Evolutionary conservation across 352 stramenopile species (phyloP), one percentile per base, ranked within the genome.

Genomic region (Phytophthora fragariae): DNA sequence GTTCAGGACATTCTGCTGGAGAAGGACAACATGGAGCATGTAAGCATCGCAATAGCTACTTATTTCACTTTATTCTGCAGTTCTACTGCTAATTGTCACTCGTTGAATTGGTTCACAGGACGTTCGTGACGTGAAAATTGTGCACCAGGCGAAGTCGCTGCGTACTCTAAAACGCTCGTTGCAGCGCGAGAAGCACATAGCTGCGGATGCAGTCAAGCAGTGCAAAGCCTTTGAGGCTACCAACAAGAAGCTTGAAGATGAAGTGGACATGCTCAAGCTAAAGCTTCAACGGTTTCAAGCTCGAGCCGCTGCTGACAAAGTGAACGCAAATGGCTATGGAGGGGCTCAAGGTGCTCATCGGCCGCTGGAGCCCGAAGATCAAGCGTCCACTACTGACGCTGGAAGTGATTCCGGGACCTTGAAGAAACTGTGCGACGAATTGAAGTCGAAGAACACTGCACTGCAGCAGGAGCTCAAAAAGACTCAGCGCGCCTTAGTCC

Each of bases 101-200:
- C 11, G 6, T 44, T 35, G 8, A 6, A 21, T 44, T 27, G 59
- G 47, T 61, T 1, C 72, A n/a, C 63, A 95, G 86, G 85, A 95
- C 65, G 73, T 93, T 59, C 85, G 86, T 7, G 83, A 95, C 52
- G 65, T 81, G 11, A 94, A 95, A 73, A 95, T 95, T 57, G 81
- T 95, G 4, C 85, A 93, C 33, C 86, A 93, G 47, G 88, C 88
- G 1, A 92, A 92, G 64, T 79, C 75, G n/a, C 60, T 95, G 8
- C 83, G 86, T 5, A 65, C 85, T 4, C 55, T 92, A 21, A 94
- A 92, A 65, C 80, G 82, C 17, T 68, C 78, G 1, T 21, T 90
- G 3, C 86, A 93, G 33, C 83, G 77, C 9, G 84, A 92, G 35
- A 90, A 93, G 47, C 81, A 90, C 2, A 8, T 85, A 35, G 80